Base-by-base conservation (phyloP, 495 filamentous ascomycete genomes). In the Xylaria flabelliformis region DNA sequence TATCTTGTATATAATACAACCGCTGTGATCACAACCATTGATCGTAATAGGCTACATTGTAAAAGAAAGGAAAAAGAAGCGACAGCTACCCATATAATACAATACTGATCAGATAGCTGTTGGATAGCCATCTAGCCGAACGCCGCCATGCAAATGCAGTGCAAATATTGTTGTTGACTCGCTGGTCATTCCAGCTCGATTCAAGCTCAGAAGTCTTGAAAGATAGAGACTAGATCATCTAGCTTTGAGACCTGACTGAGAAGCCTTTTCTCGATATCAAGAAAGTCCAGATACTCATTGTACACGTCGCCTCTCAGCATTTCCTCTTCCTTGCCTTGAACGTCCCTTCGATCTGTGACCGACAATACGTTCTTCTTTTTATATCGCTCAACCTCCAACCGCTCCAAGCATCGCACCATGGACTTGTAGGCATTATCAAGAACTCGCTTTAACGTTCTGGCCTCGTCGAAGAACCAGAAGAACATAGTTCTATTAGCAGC, bases 381-480 rank as follows among this genome's bases (percentile, higher is more conserved):
- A 32, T 85, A 84, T 32, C 90, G 87, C 80, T 97, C 93, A 50
- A 91, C 88, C 46, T 88, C 87, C 32, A 93, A 83, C 15, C 93
- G 89, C 79, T 97, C 93, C 64, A 98, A 75, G 55, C 90, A 91
- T 50, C 93, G 88, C n/a, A 92, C 88, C 94, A 98, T 97, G 15
- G 90, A 88, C 78, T 94, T 94, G 84, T 97, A 98, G 12, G 90
- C 88, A 69, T 92, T 90, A 55, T 94, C 89, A 10, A 97, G 79
- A 8, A 97, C 77, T 39, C 89, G 87, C 17, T 84, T 81, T 48
- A 88, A 83, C 24, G 90, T 89, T 42, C 91, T 88, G 24, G 94
- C 90, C 0, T 85, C 81, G 75, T 98, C 96, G 79, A 91, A 97
- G 82, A 88, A 97, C 92, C 94, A 98, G 29, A 98, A 86, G 78